Conservation (phyloP, 2,329 filamentous ascomycete genomes). For the Nectriaceae sp. region DNA sequence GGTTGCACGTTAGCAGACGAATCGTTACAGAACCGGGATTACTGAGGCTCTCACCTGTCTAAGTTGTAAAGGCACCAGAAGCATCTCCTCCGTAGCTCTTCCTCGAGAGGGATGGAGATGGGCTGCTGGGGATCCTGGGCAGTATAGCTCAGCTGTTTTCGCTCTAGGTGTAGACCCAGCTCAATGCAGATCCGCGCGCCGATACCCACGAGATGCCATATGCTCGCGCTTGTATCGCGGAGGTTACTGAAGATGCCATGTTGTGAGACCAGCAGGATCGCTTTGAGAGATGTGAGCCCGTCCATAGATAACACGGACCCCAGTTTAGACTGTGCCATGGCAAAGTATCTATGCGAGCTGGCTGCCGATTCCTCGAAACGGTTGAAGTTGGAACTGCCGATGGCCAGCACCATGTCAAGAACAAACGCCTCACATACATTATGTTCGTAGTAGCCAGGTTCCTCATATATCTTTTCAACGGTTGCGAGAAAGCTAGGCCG, state of each 20-base stretch:
- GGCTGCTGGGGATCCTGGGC: not conserved
- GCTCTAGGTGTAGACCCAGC: conserved; percentile 6
- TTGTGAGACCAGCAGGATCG: conserved; percentile 3
- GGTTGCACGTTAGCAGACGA: not conserved
- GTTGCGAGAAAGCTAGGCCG: conserved; percentile 3
- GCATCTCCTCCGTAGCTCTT: conserved; percentile 9
- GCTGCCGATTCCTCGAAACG: conserved; percentile 4
- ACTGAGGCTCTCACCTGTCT: conserved; percentile 4
- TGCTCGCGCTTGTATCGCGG: conserved; percentile 3
- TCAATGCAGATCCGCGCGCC: conserved; percentile 10
- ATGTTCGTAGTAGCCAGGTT: conserved; percentile 5
- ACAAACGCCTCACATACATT: conserved; percentile 6
- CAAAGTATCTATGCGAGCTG: not conserved
- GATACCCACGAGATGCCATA: conserved; percentile 9
- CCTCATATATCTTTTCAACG: conserved; percentile 6
- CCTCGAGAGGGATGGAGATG: not conserved
- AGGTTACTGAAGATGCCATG: conserved; percentile 12
- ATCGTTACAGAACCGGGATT: not conserved
- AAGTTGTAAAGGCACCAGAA: conserved; percentile 12
- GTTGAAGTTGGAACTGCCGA: conserved; percentile 9
- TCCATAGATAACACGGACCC: not conserved
- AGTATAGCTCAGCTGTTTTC: not conserved
- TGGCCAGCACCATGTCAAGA: conserved; percentile 11
- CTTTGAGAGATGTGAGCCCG: not conserved
- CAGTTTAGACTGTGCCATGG: conserved; percentile 10